These are phyloP conservation scores for Geranomyces michiganensis DNA, from an alignment of 192 early-diverging fungal species.

Conservation along the genomic window DNA sequence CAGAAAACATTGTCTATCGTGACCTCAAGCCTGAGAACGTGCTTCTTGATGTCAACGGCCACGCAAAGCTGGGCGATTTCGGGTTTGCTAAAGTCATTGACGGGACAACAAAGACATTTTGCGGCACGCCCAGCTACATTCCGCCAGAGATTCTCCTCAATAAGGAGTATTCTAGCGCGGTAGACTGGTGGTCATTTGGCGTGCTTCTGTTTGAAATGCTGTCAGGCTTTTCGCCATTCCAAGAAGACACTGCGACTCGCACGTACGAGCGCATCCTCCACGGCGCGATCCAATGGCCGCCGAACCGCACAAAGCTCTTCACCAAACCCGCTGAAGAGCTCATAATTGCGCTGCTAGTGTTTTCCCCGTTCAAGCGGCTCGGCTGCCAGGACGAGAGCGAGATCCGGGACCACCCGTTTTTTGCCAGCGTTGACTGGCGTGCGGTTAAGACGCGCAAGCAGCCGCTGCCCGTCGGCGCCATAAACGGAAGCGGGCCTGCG, in stretches of 20 bases:
- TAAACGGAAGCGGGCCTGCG: not conserved
- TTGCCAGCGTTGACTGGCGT: slow-evolving; percentile 53
- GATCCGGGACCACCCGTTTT: slow-evolving; percentile 48
- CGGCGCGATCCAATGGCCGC: slow-evolving; percentile 48
- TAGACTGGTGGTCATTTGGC: slow-evolving; percentile 88
- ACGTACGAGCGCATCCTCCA: slow-evolving; percentile 55
- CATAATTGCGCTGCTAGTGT: slow-evolving; percentile 41
- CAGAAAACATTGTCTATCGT: slow-evolving; percentile 40
- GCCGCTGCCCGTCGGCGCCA: not conserved
- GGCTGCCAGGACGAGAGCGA: slow-evolving; percentile 49
- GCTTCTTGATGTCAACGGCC: slow-evolving; percentile 71
- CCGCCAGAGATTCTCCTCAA: slow-evolving; percentile 6
- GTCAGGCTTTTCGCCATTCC: slow-evolving; percentile 43
- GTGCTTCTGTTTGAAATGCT: not conserved
- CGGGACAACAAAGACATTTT: slow-evolving; percentile 71
- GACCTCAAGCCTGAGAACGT: slow-evolving; percentile 50
- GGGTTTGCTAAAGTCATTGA: slow-evolving; percentile 72
- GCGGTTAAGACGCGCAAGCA: slow-evolving; percentile 47
- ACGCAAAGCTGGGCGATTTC: slow-evolving; percentile 77
- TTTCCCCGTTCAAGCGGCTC: slow-evolving; percentile 40
- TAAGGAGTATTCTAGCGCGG: slow-evolving; percentile 83
- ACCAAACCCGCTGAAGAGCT: slow-evolving; percentile 39
- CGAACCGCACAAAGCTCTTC: slow-evolving; percentile 33
- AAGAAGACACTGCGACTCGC: slow-evolving; percentile 38
- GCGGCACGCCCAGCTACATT: slow-evolving; percentile 78